Evolutionary conservation across 768 basidiomycete species (phyloP), one percentile per base, ranked within the genome.

Genomic region (Boletus patriciae): DNA sequence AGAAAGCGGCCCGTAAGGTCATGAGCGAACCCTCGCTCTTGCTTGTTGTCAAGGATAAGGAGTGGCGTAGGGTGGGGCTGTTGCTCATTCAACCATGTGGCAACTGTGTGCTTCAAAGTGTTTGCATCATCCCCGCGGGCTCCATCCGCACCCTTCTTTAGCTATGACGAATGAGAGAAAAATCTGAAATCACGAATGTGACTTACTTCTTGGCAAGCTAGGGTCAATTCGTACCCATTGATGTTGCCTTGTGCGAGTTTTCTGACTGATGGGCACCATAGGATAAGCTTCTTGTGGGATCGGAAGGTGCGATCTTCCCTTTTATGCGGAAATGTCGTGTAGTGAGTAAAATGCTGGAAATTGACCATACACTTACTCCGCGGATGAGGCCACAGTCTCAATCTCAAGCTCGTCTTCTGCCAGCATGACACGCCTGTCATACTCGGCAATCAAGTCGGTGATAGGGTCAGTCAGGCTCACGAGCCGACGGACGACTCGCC

Each of bases 41-140:
- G 8, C 43, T 34, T 21, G 0, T 6, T 6, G 37, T 31, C 3
- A 1, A 18, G 3, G 2, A 23, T 16, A n/a, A 63, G 13, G 18
- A 42, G 31, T 0, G 57, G 58, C 1, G 27, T 15, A 15, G 51
- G 47, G 10, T 23, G 37, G 3, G 56, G 59, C 1, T 15, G 4
- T 1, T 42, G 44, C 15, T 43, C 34, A 2, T 56, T 62, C 8
- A 66, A 15, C 65, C 63, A 66, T 1, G 9, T 23, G 3, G 31
- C 52, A 0, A 62, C 42, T 0, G 16, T 8, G 0, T 3, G 4
- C 48, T 66, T 66, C 53, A 66, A 15, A 0, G 0, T 43, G 8
- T 41, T 40, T 1, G 54, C 34, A 7, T 66, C 63, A 6, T 66
- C 63, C 2, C 59, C 57, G 1, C 34, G 34, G 3, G 63, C 63